Evolutionary conservation across 2,329 filamentous ascomycete genomes (phyloP), one percentile per base, ranked within the genome.

Genomic region (Colletotrichum echinochloae): DNA sequence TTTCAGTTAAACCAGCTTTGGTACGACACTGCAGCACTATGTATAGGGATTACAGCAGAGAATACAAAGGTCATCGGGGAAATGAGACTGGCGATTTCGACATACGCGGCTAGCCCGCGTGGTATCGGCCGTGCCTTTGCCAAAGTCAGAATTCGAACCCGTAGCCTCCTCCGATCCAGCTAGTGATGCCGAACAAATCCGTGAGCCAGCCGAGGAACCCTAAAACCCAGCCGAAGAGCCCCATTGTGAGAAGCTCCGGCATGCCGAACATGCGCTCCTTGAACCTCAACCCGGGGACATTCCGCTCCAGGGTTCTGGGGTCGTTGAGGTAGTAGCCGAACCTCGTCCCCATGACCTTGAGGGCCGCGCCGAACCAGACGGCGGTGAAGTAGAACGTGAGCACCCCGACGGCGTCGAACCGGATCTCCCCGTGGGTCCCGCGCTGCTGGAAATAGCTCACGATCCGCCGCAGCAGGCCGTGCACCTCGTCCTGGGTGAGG

Each of bases 371-470:
- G 23, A 67, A 62, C n/a, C 61, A 33, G 30, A 59, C 55, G 12
- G 46, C 63, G n/a, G 57, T 35, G 28, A n/a, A 26, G 16, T 26
- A 63, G 3, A 49, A 68, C 20, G 51, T 30, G 5, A 71, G 9
- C 6, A 46, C 67, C 0, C 68, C 68, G 2, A 71, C 7, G 23
- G 51, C 68, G 0, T 71, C 68, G 30, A 68, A 71, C 7, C 64
- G 68, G 7, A 71, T 56, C 57, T 71, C 68, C 9, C 68, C 68
- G 4, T 62, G 60, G 1, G 79, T 66, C 54, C 79, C 74, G 5
- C 75, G 77, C 3, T 73, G 65, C 5, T 72, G 70, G 65, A 80
- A 77, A 26, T 73, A 74, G 30, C 74, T 70, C 35, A 75, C 74
- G 1, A 79, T 64, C 2, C 76, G 74, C 20, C 35, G 61, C 2